Conservation (phyloP, 805 yeast genomes). For the Ogataea saltuana region DNA sequence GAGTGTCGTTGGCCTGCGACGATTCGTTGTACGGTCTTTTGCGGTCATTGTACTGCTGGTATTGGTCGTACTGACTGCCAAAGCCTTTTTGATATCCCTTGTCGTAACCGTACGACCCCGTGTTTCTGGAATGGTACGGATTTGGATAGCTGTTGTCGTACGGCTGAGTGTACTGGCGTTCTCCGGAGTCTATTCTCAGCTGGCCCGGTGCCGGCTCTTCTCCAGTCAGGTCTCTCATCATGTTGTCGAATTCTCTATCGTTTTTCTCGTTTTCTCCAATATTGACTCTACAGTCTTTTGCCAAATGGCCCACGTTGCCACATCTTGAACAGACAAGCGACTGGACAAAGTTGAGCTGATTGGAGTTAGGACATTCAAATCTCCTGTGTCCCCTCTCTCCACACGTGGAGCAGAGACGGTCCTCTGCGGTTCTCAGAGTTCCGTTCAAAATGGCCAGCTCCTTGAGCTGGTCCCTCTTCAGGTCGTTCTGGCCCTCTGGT, state of each 20-base stretch:
- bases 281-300: slow-evolving; percentile 75
- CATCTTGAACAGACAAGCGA: slow-evolving; percentile 72
- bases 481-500: slow-evolving; percentile 91
- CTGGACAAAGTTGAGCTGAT: slow-evolving; percentile 45
- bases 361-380: slow-evolving; percentile 62
- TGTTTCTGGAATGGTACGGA: no score
- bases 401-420: slow-evolving; percentile 62
- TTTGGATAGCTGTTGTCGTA: slow-evolving; percentile 11
- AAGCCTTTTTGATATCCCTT: not conserved
- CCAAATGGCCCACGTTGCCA: slow-evolving; percentile 83
- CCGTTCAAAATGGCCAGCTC: slow-evolving; percentile 95
- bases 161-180: slow-evolving; percentile 13
- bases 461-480: slow-evolving; percentile 85
- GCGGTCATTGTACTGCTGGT: slow-evolving; percentile 2
- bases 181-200: slow-evolving; percentile 5
- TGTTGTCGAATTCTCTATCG: slow-evolving; percentile 50
- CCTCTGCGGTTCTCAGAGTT: slow-evolving; percentile 74
- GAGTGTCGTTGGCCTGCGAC: not conserved
- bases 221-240: slow-evolving; percentile 51
- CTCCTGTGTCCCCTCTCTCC: slow-evolving; percentile 66
- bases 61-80: slow-evolving; percentile 24
- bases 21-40: not conserved
- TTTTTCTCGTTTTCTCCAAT: slow-evolving; percentile 30
- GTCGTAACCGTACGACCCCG: no score
- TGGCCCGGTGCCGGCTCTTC: slow-evolving; percentile 14